Percentiles rank a stretch among this genome's conserved stretches.
Evolutionary conservation across 768 basidiomycete genomes (phyloP).

Genomic region (Cystobasidium onofrii): DNA sequence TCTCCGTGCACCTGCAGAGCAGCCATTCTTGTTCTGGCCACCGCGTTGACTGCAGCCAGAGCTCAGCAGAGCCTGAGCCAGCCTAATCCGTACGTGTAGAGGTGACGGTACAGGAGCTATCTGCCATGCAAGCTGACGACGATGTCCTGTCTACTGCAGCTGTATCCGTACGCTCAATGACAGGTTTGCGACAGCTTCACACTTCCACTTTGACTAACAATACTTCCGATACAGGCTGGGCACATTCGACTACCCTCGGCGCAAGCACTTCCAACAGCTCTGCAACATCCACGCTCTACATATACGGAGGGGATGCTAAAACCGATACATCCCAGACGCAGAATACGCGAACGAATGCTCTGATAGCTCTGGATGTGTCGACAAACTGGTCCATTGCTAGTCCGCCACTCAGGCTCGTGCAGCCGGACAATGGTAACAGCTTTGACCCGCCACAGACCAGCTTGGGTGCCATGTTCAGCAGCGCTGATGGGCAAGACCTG

Average conservation of each 20-base stretch:
- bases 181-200: background rate
- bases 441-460: conserved; percentile 27
- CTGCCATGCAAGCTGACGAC: no score
- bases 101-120: background rate
- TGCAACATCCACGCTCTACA: conserved; percentile 14
- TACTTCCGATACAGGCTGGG: conserved; percentile 3
- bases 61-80: conserved; percentile 3
- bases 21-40: background rate
- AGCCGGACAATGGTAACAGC: conserved; percentile 17
- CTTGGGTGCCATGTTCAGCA: conserved; percentile 24
- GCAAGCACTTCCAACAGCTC: conserved; percentile 11
- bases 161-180: background rate
- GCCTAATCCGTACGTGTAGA: conserved; percentile 1
- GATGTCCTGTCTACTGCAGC: background rate
- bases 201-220: background rate
- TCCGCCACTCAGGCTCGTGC: conserved; percentile 18
- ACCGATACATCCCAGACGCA: conserved; percentile 1
- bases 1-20: background rate
- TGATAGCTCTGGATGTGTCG: conserved; percentile 12
- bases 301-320: conserved; percentile 15
- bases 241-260: conserved; percentile 7
- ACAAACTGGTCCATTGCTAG: conserved; percentile 6
- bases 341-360: conserved; percentile 25
- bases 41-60: background rate
- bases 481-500: conserved; percentile 9